Percentiles rank a stretch among this genome's conserved stretches.
phyloP scores from a whole-genome alignment of 305 asterid genomes.

The Lippia alba region DNA sequence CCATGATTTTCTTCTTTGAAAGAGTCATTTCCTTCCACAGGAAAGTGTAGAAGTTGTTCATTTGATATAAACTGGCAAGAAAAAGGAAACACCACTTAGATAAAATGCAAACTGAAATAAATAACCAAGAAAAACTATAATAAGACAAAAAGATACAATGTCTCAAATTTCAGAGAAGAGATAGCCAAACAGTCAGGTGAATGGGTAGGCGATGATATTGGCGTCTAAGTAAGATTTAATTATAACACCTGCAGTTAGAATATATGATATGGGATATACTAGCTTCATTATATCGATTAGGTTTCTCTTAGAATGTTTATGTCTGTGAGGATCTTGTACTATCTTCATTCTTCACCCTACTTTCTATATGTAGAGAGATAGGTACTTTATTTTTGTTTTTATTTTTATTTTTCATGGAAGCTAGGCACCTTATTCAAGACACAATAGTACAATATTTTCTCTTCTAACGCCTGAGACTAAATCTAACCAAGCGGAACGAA shows the following conservation, averaged over 20 bases:
- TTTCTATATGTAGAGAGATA: too few relatives aligned
- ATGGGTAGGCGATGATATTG: not conserved
- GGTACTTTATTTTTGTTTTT: too few relatives aligned
- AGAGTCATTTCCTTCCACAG: slow-evolving; percentile 76
- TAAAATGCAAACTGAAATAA: slow-evolving; percentile 7
- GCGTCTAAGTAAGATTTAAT: not conserved
- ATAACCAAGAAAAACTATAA: not conserved
- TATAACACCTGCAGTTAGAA: not conserved
- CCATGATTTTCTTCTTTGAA: slow-evolving; percentile 58
- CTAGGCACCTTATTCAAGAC: too few relatives aligned
- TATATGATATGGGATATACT: too few relatives aligned
- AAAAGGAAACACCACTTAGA: slow-evolving; percentile 27
- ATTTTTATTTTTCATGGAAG: too few relatives aligned
- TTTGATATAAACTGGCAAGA: slow-evolving; percentile 76
- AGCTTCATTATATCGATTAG: too few relatives aligned
- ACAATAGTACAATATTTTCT: too few relatives aligned
- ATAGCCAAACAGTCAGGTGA: slow-evolving; percentile 18
- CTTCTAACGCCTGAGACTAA: not conserved
- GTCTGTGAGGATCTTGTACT: too few relatives aligned
- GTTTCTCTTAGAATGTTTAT: too few relatives aligned
- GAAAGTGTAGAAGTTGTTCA: slow-evolving; percentile 76
- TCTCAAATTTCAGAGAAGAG: slow-evolving; percentile 1
- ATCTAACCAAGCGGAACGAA: not conserved
- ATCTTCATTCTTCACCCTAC: too few relatives aligned
- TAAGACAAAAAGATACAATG: slow-evolving; percentile 7